Evolutionary conservation across 2,329 filamentous ascomycete species (phyloP).

Genomic region (Ceratocystis lukuohia): DNA sequence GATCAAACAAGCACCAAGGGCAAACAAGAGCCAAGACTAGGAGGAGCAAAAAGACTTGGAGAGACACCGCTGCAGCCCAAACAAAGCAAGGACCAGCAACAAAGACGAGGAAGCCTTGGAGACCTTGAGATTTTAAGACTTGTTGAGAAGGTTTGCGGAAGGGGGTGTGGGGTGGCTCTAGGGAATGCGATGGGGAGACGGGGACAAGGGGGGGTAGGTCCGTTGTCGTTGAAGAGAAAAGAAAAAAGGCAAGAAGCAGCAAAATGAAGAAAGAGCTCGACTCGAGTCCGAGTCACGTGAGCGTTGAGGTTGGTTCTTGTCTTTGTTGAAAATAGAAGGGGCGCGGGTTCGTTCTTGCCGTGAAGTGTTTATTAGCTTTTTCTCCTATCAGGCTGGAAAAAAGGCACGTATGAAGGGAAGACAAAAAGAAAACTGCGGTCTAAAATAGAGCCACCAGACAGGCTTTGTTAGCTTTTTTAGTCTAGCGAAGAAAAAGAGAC

Average conservation of each 20-base stretch:
- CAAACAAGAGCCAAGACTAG: conserved; percentile 4
- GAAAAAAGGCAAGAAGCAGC: not conserved
- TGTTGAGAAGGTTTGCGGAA: conserved; percentile 5
- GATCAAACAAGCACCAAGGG: conserved; percentile 10
- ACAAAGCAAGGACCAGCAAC: conserved; percentile 14
- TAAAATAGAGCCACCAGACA: not conserved
- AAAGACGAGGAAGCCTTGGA: not conserved
- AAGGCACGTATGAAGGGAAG: not conserved
- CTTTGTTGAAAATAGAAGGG: not conserved
- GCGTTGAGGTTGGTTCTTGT: not conserved
- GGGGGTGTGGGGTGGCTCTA: conserved; percentile 10
- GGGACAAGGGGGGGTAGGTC: not conserved
- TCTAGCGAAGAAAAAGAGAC: not conserved
- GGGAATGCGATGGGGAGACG: not conserved
- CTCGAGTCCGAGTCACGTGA: not conserved
- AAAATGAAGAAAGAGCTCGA: not conserved
- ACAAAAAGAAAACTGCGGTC: not conserved
- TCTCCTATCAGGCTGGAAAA: not conserved
- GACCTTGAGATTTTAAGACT: not conserved
- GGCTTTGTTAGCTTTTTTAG: not conserved
- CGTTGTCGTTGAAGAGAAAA: not conserved
- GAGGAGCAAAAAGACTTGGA: conserved; percentile 5
- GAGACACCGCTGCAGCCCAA: conserved; percentile 8
- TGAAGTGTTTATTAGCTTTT: not conserved
- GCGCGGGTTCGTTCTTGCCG: not conserved